Conservation (phyloP, 2,329 filamentous ascomycete genomes). For the Phyllosticta citribraziliensis region DNA sequence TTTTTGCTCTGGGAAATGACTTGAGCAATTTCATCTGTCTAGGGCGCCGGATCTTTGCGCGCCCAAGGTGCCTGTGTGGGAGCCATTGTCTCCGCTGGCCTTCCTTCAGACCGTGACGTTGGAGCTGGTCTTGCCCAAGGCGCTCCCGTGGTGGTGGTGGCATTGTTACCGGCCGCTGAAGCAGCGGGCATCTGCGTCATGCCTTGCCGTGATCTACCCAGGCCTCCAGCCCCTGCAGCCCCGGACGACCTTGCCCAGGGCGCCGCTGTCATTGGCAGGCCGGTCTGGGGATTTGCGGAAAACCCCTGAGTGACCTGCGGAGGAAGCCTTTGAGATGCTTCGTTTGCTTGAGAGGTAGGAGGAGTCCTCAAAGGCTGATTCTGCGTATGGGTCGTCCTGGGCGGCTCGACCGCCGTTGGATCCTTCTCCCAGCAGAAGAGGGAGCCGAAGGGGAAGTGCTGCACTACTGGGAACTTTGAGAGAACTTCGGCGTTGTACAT, state of each 20-base stretch:
- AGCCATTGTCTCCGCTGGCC: neutral
- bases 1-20: neutral
- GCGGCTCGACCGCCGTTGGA: slow-evolving; percentile 25
- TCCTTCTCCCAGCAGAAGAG: slow-evolving; percentile 40
- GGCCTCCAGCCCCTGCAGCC: neutral
- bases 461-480: slow-evolving; percentile 95
- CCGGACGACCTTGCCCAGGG: slow-evolving; percentile 15
- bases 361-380: slow-evolving; percentile 24
- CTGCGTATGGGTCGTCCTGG: slow-evolving; percentile 25
- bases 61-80: slow-evolving; percentile 11
- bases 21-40: neutral
- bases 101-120: neutral
- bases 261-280: slow-evolving; percentile 15
- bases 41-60: slow-evolving; percentile 2
- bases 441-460: slow-evolving; percentile 61
- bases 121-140: slow-evolving; percentile 1
- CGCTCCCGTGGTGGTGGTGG: neutral
- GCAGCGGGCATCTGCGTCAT: slow-evolving; percentile 5
- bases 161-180: neutral
- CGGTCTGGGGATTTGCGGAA: slow-evolving; percentile 1
- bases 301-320: slow-evolving; percentile 14
- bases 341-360: slow-evolving; percentile 16
- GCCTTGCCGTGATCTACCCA: neutral
- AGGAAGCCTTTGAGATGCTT: slow-evolving; percentile 19
- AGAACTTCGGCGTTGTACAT: slow-evolving; percentile 98